phyloP scores from a whole-genome alignment of 305 asterid species.

The Stenogyne calaminthoides region DNA sequence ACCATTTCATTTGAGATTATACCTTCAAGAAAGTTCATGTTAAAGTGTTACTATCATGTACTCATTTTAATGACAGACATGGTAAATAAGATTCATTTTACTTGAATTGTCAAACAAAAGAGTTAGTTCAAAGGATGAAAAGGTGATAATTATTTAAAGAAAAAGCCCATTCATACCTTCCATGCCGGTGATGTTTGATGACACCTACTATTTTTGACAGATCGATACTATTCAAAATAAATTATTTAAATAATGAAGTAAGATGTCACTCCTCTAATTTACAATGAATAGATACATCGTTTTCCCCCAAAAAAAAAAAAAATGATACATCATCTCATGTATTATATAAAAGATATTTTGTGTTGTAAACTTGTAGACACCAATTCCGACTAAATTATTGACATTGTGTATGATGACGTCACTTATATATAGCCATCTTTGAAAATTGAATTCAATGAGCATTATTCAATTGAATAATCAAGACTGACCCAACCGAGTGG shows the following conservation, averaged over 20 bases:
- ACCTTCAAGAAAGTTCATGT: no score
- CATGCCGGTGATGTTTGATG: constrained; percentile 22
- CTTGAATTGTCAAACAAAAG: constrained; percentile 13
- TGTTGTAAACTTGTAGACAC: constrained; percentile 29
- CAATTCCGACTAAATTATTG: constrained; percentile 45
- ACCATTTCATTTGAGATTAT: no score
- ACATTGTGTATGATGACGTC: constrained; percentile 22
- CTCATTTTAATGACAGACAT: background rate
- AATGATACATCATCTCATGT: constrained; percentile 13
- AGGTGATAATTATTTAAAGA: constrained; percentile 18
- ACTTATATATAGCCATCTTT: constrained; percentile 19
- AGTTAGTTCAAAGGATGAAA: constrained; percentile 19
- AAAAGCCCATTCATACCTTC: constrained; percentile 31
- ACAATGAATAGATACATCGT: constrained; percentile 18
- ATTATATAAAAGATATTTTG: background rate
- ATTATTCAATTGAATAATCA: constrained; percentile 26
- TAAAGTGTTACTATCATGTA: background rate
- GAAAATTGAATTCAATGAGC: constrained; percentile 8
- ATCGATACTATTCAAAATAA: background rate
- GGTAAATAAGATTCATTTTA: background rate
- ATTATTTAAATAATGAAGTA: constrained; percentile 22
- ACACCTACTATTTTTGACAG: constrained; percentile 22
- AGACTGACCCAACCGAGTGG: background rate
- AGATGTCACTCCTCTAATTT: constrained; percentile 26
- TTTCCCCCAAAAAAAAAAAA: no score